Conservation (phyloP, 2,329 filamentous ascomycete genomes). For the Calonectria pseudoreteaudii region DNA sequence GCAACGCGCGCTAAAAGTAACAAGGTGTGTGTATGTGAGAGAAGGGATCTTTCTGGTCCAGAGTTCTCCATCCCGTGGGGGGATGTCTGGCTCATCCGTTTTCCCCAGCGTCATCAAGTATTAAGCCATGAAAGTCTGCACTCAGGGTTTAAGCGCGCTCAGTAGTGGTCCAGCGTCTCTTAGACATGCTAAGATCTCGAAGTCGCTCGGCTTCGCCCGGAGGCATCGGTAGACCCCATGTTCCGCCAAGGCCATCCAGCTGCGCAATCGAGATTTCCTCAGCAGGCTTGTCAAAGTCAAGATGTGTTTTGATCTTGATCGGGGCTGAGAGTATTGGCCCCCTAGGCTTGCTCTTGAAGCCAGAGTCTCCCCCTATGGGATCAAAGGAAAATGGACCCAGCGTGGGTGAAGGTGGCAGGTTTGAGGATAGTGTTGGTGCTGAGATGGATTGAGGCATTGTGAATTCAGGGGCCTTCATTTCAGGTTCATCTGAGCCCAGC, state of each 20-base stretch:
- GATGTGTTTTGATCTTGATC: slow-evolving; percentile 50
- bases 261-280: slow-evolving; percentile 49
- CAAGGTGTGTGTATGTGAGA: slow-evolving; percentile 20
- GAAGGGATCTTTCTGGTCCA: slow-evolving; percentile 20
- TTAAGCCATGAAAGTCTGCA: slow-evolving; percentile 2
- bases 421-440: slow-evolving; percentile 34
- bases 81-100: slow-evolving; percentile 23
- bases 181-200: slow-evolving; percentile 59
- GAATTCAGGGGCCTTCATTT: slow-evolving; percentile 29
- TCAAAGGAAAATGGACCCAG: slow-evolving; percentile 36
- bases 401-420: slow-evolving; percentile 36
- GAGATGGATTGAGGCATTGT: slow-evolving; percentile 32
- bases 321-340: slow-evolving; percentile 49
- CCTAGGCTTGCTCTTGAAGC: slow-evolving; percentile 36
- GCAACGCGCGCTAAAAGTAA: slow-evolving; percentile 39
- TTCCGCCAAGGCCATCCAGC: slow-evolving; percentile 54
- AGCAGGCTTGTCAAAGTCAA: slow-evolving; percentile 45
- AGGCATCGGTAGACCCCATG: slow-evolving; percentile 58
- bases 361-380: slow-evolving; percentile 27
- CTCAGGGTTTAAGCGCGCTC: slow-evolving; percentile 50
- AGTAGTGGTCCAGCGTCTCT: slow-evolving; percentile 68
- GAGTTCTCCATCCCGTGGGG: slow-evolving; percentile 15
- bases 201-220: slow-evolving; percentile 59
- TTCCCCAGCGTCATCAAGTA: slow-evolving; percentile 12
- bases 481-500: slow-evolving; percentile 26